Evolutionary conservation across 768 basidiomycete species (phyloP), one percentile per base, ranked within the genome.

Genomic region (Tephrocybe sp.): DNA sequence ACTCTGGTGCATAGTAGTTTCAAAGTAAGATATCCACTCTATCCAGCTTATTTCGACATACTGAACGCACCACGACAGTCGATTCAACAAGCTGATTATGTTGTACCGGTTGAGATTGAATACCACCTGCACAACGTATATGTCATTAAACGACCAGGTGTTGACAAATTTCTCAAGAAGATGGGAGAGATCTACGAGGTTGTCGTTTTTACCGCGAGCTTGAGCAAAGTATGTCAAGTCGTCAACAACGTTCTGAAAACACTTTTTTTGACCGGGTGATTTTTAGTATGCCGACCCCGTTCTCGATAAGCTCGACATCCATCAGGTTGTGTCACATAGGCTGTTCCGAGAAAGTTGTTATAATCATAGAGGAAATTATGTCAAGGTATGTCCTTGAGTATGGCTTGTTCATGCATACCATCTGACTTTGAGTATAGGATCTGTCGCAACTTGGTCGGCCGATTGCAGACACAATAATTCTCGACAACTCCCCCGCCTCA

Each of bases 151-250:
- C 88, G 97, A 45, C 97, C 97, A 8, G 97, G 97, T 14, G 97
- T 99, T 14, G 97, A 99, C 66, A 88, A 86, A 64, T 99, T 98
- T 70, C 73, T 99, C 66, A 91, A 91, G 75, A 88, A 86, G 72
- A 99, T 98, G 97, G 97, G 97, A 32, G 94, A 98, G 68, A 86
- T 98, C 39, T 99, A 96, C 65, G 97, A 99, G 69, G 78, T 99
- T 44, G 96, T 99, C 26, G 90, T 99, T 9, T 99, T 98, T 69
- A 99, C 97, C 5, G 97, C 97, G 7, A 95, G 92, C 71, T 70
- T 99, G 51, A 95, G 93, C 81, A 99, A 98, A 80, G 95, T 94
- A 42, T 32, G 80, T 70, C 10, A 34, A 47, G 20, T 18, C 33
- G 48, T 10, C 41, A 18, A 30, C 32, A 33, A 7, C 18, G 38